Evolutionary conservation across 768 basidiomycete genomes (phyloP), one percentile per base, ranked within the genome.

Genomic region (Tremella yokohamensis): DNA sequence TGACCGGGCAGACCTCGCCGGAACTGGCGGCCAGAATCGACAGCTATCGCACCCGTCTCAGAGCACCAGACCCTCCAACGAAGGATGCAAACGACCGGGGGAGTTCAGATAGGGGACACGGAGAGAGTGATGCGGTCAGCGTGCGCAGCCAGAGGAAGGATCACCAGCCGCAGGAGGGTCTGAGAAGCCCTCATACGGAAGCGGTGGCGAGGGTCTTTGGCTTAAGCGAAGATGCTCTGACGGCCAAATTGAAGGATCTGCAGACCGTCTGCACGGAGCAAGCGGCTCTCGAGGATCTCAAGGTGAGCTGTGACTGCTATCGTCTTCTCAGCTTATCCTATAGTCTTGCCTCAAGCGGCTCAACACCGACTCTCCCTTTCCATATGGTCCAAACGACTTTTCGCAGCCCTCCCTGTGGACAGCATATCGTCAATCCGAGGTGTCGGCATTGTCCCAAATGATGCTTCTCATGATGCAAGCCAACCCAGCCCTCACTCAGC

Each of bases 271-370:
- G 68, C 39, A 66, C 70, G n/a, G 68, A 67, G 24, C 61, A 90
- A 85, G 90, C 91, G 22, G 91, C 91, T 0, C 78, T 96, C 57
- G 82, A 82, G 44, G 91, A 96, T 74, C 81, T 94, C 56, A 96
- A 93, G 83, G 90, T 87, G 70, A 12, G 24, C 40, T 54, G 4
- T 24, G 3, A 3, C 40, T 54, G 38, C 45, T 47, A n/a, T 20
- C 8, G 7, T 19, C 29, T 39, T 56, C 47, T 40, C 55, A 65
- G 25, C 15, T 34, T 29, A 39, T 55, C 37, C 13, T 2, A 22
- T 68, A 92, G 88, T 88, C 87, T 37, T 92, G 88, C 72, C 79
- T 97, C 54, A 94, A 94, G 79, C 89, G 90, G 63, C 87, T 97
- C 70, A 89, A 87, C 54, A 86, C 87, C 13, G 87, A 89, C 22